phyloP scores from a whole-genome alignment of 768 basidiomycete genomes.

The Chalciporus pseudorubinellus region DNA sequence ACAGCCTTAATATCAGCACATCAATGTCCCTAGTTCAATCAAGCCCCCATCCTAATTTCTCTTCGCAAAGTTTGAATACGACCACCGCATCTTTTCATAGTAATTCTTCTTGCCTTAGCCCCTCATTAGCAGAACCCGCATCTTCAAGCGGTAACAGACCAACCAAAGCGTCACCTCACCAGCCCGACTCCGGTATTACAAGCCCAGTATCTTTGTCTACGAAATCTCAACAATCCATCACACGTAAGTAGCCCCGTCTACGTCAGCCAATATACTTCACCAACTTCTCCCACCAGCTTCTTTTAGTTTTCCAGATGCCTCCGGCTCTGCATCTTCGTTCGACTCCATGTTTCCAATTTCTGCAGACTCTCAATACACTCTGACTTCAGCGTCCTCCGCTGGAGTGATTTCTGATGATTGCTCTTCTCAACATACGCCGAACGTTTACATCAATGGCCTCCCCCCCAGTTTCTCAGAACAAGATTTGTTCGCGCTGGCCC shows the following conservation, averaged over 20 bases:
- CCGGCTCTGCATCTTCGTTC: conserved; percentile 8
- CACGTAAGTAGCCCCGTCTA: conserved; percentile 18
- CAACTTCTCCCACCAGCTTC: conserved; percentile 23
- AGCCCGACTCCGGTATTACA: conserved; percentile 14
- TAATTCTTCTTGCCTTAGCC: conserved; percentile 22
- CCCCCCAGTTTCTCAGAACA: conserved; percentile 83
- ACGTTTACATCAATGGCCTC: conserved; percentile 87
- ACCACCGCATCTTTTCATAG: conserved; percentile 12
- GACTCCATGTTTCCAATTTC: conserved; percentile 11
- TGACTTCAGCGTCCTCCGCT: conserved; percentile 12
- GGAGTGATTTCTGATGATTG: conserved; percentile 9
- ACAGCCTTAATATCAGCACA: conserved; percentile 10
- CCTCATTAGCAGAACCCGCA: conserved; percentile 9
- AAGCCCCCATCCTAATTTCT: conserved; percentile 20
- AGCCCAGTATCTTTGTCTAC: conserved; percentile 3
- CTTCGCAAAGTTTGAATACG: conserved; percentile 12
- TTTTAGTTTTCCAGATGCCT: conserved; percentile 22
- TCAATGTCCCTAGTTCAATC: conserved; percentile 19
- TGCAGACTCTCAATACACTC: conserved; percentile 12
- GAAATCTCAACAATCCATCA: conserved; percentile 19
- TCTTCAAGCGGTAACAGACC: conserved; percentile 4
- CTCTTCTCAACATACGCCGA: conserved; percentile 48
- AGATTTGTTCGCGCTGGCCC: conserved; percentile 66
- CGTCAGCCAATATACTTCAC: background rate
- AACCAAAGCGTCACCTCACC: conserved; percentile 10